These are phyloP conservation scores for Tulasnella sp. DNA, from an alignment of 768 basidiomycete genomes.

Conservation along the genomic window DNA sequence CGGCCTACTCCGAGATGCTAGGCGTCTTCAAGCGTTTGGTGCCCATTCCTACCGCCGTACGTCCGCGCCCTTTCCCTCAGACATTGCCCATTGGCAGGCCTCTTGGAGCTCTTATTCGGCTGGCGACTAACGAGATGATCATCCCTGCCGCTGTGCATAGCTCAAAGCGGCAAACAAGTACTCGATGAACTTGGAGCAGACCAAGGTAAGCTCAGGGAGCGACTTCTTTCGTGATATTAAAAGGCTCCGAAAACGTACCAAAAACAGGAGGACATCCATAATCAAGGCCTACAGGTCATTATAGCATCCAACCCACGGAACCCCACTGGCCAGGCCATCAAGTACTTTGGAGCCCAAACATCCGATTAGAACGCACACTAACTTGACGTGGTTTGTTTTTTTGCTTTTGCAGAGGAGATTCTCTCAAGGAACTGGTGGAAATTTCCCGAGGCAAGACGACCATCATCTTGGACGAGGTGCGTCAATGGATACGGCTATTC, in stretches of 20 bases:
- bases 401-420: conserved; percentile 43
- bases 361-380: background rate
- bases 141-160: background rate
- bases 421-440: conserved; percentile 67
- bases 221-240: background rate
- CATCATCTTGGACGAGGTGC: conserved; percentile 70
- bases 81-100: conserved; percentile 12
- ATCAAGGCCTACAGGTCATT: conserved; percentile 74
- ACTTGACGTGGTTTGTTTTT: background rate
- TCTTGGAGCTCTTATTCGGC: conserved; percentile 11
- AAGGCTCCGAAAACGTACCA: background rate
- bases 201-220: conserved; percentile 39
- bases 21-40: conserved; percentile 76
- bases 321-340: conserved; percentile 83
- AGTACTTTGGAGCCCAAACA: conserved; percentile 28
- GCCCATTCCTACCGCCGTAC: conserved; percentile 76
- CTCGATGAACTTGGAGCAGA: conserved; percentile 65
- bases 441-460: conserved; percentile 71
- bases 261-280: conserved; percentile 59
- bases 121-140: background rate
- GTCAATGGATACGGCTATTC: conserved; percentile 8
- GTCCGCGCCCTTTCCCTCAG: background rate
- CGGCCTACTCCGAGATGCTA: conserved; percentile 25
- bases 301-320: conserved; percentile 93
- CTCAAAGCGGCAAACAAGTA: conserved; percentile 39